phyloP scores from a whole-genome alignment of 1,284 basidiomycete species.

The Sporisorium exsertum region DNA sequence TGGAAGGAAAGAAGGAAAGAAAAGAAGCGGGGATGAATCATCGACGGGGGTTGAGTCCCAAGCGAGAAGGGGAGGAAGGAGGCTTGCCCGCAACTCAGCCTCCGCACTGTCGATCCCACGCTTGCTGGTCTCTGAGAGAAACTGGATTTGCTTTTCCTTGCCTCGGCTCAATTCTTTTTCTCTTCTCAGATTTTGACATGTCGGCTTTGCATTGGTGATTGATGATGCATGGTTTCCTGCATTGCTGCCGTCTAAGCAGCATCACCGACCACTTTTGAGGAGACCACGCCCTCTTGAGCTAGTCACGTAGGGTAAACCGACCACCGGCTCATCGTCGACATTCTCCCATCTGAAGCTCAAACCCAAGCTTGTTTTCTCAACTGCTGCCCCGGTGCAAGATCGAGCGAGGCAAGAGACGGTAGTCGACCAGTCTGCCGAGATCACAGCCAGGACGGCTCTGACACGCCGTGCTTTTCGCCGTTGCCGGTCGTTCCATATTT shows the following conservation, averaged over 20 bases:
- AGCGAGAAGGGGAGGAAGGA: no score
- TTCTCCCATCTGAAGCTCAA: neutral
- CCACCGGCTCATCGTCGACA: neutral
- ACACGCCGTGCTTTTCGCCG: neutral
- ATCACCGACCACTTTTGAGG: neutral
- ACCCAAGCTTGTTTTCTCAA: no score
- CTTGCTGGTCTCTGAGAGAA: neutral
- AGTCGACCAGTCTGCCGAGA: neutral
- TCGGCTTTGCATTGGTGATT: neutral
- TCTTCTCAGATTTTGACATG: neutral
- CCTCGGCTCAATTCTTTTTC: constrained; percentile 19
- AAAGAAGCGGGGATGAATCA: constrained; percentile 4
- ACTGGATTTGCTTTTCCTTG: neutral
- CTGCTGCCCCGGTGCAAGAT: no score
- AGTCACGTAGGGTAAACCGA: neutral
- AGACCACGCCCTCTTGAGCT: neutral
- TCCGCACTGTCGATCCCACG: neutral
- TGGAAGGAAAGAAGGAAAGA: neutral
- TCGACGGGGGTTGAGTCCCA: neutral
- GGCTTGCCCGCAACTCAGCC: no score
- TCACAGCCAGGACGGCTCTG: no score
- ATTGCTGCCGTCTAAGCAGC: neutral
- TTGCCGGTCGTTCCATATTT: constrained; percentile 42
- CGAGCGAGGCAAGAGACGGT: neutral
- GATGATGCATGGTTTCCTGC: no score